phyloP scores from a whole-genome alignment of 805 yeast genomes.

The Kuraishia capsulata region DNA sequence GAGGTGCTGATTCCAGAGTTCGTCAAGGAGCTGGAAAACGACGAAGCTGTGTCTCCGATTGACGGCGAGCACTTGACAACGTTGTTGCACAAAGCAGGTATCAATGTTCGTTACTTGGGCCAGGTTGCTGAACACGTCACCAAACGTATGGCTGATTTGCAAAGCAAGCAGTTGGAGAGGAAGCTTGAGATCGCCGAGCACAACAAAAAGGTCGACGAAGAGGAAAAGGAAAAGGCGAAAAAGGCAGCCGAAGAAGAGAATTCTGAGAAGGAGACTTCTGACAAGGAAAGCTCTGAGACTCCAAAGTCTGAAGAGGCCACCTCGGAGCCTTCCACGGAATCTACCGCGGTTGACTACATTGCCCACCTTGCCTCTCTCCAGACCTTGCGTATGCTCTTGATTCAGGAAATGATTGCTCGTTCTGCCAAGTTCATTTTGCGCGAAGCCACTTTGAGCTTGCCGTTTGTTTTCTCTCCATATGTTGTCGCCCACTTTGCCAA shows the following conservation, averaged over 20 bases:
- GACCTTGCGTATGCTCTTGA: slow-evolving; percentile 37
- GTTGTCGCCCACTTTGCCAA: slow-evolving; percentile 68
- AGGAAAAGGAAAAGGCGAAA: slow-evolving; percentile 18
- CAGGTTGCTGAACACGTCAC: slow-evolving; percentile 31
- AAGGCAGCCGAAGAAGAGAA: slow-evolving; percentile 23
- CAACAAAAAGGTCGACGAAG: slow-evolving; percentile 13
- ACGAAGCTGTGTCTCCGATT: slow-evolving; percentile 50
- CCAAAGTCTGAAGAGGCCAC: slow-evolving; percentile 23
- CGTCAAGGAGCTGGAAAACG: slow-evolving; percentile 43
- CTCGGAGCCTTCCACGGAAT: slow-evolving; percentile 16
- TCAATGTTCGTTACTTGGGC: slow-evolving; percentile 85
- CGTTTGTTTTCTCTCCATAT: slow-evolving; percentile 45
- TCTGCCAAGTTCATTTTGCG: slow-evolving; percentile 69
- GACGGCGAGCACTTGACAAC: slow-evolving; percentile 73
- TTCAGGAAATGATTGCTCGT: slow-evolving; percentile 73
- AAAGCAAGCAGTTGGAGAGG: slow-evolving; percentile 13
- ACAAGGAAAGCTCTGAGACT: slow-evolving; percentile 23
- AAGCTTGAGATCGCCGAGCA: slow-evolving; percentile 17
- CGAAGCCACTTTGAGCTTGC: slow-evolving; percentile 31
- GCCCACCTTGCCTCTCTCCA: slow-evolving; percentile 33
- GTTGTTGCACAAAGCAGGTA: slow-evolving; percentile 70
- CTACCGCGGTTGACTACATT: slow-evolving; percentile 28
- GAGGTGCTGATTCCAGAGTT: slow-evolving; percentile 54
- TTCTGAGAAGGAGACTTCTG: slow-evolving; percentile 20
- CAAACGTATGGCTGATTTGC: slow-evolving; percentile 9